Evolutionary conservation across 257 asterid genomes (phyloP), one percentile per base, ranked within the genome.

Genomic region (Solanum phureja): DNA sequence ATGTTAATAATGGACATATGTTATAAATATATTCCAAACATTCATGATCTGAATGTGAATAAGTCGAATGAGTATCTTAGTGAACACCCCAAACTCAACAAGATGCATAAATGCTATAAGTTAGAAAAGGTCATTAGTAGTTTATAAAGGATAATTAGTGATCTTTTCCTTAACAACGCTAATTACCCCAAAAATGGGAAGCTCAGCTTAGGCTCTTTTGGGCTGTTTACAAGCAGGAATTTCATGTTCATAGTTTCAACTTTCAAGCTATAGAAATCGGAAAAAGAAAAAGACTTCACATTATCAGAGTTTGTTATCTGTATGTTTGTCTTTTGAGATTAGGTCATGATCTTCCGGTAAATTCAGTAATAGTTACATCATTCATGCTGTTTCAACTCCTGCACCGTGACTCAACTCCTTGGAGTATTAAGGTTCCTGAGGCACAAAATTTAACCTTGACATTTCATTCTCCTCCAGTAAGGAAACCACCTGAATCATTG

Each of bases 341-440:
- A 79, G 64, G 66, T 27, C 85, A 81, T 29, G 33, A 75, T 81
- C 66, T 16, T 44, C 27, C 68, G 27, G 85, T 81, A 18, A 16
- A 5, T 29, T 46, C 40, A 27, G 66, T 81, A 29, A 46, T 81
- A 46, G 85, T 81, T 27, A 27, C 24, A n/a, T 24, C 66, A 44
- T 79, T 79, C 27, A 44, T 12, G 23, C 18, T 79, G 5, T 79
- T 12, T 4, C 64, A 8, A 8, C 85, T 44, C 85, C 66, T 79
- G 38, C 8, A 44, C 38, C 11, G 2, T 3, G n/a, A 16, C 85
- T 81, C 40, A 5, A 81, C 29, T 81, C 42, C 64, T 29, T 49
- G 23, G 73, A 90, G 40, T 90, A 91, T 75, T 92, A 93, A 23
- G 93, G 94, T 72, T 93, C 92, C 27, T 56, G 73, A 13, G 95